A percentile compares a stretch with the other conserved stretches of the same genome.
These are phyloP conservation scores for Scheffersomyces cryptocercus DNA, from an alignment of 1,139 yeast genomes.

Conservation along the genomic window DNA sequence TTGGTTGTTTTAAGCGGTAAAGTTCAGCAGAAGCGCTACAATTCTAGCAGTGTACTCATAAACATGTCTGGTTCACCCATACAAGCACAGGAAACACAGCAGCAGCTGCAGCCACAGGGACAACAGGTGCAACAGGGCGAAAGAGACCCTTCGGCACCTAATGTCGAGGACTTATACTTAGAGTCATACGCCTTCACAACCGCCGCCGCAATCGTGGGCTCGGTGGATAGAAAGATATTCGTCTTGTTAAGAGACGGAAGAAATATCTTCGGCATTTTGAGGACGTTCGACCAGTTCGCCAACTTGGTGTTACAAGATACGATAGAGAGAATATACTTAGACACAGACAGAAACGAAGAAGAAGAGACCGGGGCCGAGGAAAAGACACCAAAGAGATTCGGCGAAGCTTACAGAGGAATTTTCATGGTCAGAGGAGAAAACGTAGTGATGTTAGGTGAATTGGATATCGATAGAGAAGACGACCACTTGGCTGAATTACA, in stretches of 20 bases:
- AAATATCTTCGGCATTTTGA: slow-evolving; percentile 80
- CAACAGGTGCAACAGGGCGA: slow-evolving; percentile 4
- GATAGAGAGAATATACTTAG: slow-evolving; percentile 76
- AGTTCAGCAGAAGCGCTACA: too few species aligned
- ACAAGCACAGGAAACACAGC: slow-evolving; percentile 8
- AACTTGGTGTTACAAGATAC: slow-evolving; percentile 92
- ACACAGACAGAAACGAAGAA: slow-evolving; percentile 9
- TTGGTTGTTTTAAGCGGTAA: too few species aligned
- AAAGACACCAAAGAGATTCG: slow-evolving; percentile 50
- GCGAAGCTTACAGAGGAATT: slow-evolving; percentile 76
- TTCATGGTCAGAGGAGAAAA: slow-evolving; percentile 95
- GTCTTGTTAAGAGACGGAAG: slow-evolving; percentile 90
- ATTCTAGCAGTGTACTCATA: too few species aligned
- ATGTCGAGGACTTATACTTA: slow-evolving; percentile 53
- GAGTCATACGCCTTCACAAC: slow-evolving; percentile 90
- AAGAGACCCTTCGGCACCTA: slow-evolving; percentile 28
- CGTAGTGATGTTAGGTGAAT: slow-evolving; percentile 93
- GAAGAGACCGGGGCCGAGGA: slow-evolving; percentile 24
- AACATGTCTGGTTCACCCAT: slow-evolving; percentile 7
- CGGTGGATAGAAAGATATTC: slow-evolving; percentile 86
- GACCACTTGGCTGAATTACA: slow-evolving; percentile 58
- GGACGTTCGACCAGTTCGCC: slow-evolving; percentile 96
- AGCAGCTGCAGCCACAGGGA: background rate
- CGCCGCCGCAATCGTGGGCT: slow-evolving; percentile 93
- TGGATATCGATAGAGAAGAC: slow-evolving; percentile 87